Evolutionary conservation across 2,329 filamentous ascomycete species (phyloP), one percentile per base, ranked within the genome.

Genomic region (Emydomyces testavorans): DNA sequence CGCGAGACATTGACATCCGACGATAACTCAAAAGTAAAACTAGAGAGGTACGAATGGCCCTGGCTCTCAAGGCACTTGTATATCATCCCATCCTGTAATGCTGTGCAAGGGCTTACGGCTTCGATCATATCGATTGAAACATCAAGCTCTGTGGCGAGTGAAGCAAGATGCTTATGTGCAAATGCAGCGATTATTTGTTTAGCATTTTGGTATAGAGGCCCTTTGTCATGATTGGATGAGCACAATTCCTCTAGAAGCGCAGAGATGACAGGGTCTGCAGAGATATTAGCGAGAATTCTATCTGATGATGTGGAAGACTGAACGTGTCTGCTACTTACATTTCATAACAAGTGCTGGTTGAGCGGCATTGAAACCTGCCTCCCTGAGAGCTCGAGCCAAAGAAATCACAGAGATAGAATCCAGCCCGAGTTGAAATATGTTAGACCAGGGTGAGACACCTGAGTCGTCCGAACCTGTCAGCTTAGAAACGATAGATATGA

Each of bases 1-100:
- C 54, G 66, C 0, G 62, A 50, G 1, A 71, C 31, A n/a, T 78
- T 71, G 4, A 77, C 59, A 0, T 61, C 52, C 0, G 62, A 49
- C 0, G 62, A 48, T 0, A 94, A 63, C 0, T 67, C 56, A 36
- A 90, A 79, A 0, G 65, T 65, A 58, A 95, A 94, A 0, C 73
- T 71, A 49, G 88, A 88, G 62, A 90, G 93, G 60, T 95, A 95
- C 0, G 83, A 66, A 0, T 73, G 70, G 0, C 68, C 61, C 0
- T 72, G 65, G 15, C 69, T 78, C 7, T 78, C 75, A 31, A 83
- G 61, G 20, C 80, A 81, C 41, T 80, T 76, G 4, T 83, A 82
- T 42, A 94, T 78, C 70, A 95, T 90, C 0, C 88, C 89, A 60
- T 90, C 79, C 58, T 95, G 89, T 1, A 94, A 68, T 0, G 88